phyloP scores from a whole-genome alignment of 305 asterid genomes.

The Fraxinus floribunda region DNA sequence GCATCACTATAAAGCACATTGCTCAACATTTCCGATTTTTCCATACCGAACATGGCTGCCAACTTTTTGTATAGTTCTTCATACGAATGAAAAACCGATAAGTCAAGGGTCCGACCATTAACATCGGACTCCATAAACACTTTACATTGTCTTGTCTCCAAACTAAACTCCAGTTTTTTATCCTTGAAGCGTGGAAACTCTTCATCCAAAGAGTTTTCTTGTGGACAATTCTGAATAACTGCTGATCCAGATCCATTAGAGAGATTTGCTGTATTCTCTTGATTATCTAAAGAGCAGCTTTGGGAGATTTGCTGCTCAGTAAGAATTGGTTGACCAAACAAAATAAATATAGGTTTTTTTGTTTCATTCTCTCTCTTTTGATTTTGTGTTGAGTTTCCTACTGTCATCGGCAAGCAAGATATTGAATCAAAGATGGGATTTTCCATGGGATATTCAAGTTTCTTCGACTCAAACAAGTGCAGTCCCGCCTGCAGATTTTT shows the following conservation, averaged over 20 bases:
- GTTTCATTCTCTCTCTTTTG: conserved; percentile 24
- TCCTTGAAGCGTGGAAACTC: conserved; percentile 42
- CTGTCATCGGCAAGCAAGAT: conserved; percentile 43
- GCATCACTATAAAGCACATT: conserved; percentile 50
- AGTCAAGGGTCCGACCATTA: conserved; percentile 63
- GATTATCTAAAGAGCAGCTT: conserved; percentile 46
- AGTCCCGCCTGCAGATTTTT: conserved; percentile 50
- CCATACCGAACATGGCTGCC: conserved; percentile 52
- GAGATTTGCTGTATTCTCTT: conserved; percentile 27
- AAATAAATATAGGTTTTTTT: conserved; percentile 40
- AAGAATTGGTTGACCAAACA: conserved; percentile 78
- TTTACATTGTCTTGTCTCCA: conserved; percentile 56
- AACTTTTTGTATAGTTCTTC: conserved; percentile 58
- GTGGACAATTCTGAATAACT: conserved; percentile 43
- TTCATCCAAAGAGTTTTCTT: conserved; percentile 48
- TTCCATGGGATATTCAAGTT: conserved; percentile 27
- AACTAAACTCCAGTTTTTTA: conserved; percentile 31
- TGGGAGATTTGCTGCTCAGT: conserved; percentile 70
- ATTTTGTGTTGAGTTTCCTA: conserved; percentile 34
- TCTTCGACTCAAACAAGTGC: conserved; percentile 50
- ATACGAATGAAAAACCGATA: conserved; percentile 46
- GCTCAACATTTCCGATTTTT: conserved; percentile 49
- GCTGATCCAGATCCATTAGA: conserved; percentile 61
- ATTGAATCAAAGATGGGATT: conserved; percentile 29
- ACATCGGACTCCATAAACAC: conserved; percentile 72